Percentiles rank a stretch among this genome's conserved stretches.
phyloP scores from a whole-genome alignment of 371 early-diverging fungal species.

The Apophysomyces trapeziformis region DNA sequence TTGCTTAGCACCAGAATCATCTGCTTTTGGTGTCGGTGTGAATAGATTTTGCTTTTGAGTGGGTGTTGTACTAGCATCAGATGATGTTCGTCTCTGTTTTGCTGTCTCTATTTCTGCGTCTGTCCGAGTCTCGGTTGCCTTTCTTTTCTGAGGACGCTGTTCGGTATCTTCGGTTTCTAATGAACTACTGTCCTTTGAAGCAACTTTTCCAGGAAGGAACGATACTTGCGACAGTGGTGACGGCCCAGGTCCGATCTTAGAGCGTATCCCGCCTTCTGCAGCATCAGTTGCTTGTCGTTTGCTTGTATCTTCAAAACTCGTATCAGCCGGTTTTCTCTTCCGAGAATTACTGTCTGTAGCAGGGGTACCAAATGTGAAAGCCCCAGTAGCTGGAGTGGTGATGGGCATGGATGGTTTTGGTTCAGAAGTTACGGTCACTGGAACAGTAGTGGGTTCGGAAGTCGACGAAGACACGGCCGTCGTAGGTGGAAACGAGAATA shows the following conservation, averaged over 20 bases:
- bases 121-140: background rate
- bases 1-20: background rate
- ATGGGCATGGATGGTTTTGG: background rate
- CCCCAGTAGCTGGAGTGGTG: background rate
- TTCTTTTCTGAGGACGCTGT: background rate
- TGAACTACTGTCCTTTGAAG: background rate
- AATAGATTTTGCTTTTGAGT: background rate
- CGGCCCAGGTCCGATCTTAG: background rate
- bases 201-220: background rate
- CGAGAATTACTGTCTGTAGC: background rate
- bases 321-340: background rate
- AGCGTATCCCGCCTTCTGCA: background rate
- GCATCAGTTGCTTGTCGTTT: slow-evolving; percentile 1
- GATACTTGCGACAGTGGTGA: slow-evolving; percentile 3
- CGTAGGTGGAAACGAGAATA: background rate
- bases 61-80: background rate
- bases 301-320: background rate
- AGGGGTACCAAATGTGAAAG: background rate
- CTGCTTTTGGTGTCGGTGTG: background rate
- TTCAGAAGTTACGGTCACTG: background rate
- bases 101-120: background rate
- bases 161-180: background rate
- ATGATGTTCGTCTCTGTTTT: background rate
- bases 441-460: background rate
- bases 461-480: background rate